Conservation (phyloP, 2,329 filamentous ascomycete species). For the Claviceps monticola region DNA sequence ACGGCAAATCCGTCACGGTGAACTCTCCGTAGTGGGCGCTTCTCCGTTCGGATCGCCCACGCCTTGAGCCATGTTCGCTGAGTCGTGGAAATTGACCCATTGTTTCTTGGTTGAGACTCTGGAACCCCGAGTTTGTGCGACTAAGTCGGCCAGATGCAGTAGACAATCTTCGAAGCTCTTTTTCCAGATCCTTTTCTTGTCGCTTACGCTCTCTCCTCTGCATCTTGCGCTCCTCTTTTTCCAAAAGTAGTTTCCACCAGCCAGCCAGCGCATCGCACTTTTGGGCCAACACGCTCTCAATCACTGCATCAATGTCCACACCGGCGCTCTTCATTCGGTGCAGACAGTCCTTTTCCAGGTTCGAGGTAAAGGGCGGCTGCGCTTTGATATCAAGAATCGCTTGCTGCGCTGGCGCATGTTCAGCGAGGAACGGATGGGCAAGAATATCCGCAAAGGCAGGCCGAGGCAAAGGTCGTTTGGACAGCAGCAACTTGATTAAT, state of each 20-base stretch:
- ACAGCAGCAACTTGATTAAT: constrained; percentile 67
- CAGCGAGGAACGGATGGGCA: constrained; percentile 72
- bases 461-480: constrained; percentile 74
- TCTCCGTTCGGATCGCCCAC: constrained; percentile 64
- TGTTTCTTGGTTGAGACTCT: constrained; percentile 64
- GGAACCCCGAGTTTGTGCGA: constrained; percentile 60
- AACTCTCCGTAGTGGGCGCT: constrained; percentile 51
- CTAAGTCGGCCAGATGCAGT: constrained; percentile 80
- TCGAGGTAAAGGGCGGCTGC: constrained; percentile 69
- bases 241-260: constrained; percentile 90
- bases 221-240: constrained; percentile 88
- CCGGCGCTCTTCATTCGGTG: constrained; percentile 88
- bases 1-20: constrained; percentile 59
- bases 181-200: constrained; percentile 70
- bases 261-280: constrained; percentile 81
- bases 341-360: constrained; percentile 78
- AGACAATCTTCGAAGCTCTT: constrained; percentile 69
- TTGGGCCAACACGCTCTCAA: constrained; percentile 84
- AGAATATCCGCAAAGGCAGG: constrained; percentile 77
- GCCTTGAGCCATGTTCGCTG: constrained; percentile 39
- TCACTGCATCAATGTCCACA: constrained; percentile 85
- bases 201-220: constrained; percentile 66
- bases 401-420: constrained; percentile 78
- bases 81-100: constrained; percentile 26
- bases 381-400: constrained; percentile 74